Percentiles rank a stretch among this genome's conserved stretches.
Conservation (phyloP, 306 rosid genomes). For the Quercus suber region DNA sequence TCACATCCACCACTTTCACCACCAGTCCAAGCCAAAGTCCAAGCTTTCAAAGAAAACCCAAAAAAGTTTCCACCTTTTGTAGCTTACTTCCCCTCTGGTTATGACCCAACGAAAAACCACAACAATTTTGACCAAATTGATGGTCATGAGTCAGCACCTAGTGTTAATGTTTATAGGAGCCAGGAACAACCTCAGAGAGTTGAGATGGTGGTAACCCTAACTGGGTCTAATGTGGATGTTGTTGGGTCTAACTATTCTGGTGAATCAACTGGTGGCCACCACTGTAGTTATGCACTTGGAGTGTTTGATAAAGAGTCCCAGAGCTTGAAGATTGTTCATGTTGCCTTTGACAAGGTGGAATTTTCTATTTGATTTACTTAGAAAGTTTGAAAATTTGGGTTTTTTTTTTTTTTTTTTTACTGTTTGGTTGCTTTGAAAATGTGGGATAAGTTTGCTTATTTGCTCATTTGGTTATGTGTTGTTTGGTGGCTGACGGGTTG, state of each 20-base stretch:
- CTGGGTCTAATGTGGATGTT: conserved; percentile 42
- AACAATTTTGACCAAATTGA: not conserved
- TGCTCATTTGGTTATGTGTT: not conserved
- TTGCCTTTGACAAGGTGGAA: too few relatives aligned
- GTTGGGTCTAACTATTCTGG: too few relatives aligned
- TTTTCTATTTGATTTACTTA: too few relatives aligned
- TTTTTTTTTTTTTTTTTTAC: too few relatives aligned
- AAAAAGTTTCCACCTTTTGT: conserved; percentile 41
- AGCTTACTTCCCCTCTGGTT: conserved; percentile 82
- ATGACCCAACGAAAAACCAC: conserved; percentile 36
- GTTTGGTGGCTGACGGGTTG: not conserved
- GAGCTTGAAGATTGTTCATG: too few relatives aligned
- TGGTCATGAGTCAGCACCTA: conserved; percentile 11
- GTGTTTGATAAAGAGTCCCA: too few relatives aligned
- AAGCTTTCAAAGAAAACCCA: conserved; percentile 31
- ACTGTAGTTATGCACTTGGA: too few relatives aligned
- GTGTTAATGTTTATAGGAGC: conserved; percentile 45
- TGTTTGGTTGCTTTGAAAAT: too few relatives aligned
- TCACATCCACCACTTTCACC: not conserved
- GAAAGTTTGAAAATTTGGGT: too few relatives aligned
- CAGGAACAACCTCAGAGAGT: conserved; percentile 45
- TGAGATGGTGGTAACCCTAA: conserved; percentile 68
- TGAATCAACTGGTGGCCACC: too few relatives aligned
- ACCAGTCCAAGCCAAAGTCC: conserved; percentile 39
- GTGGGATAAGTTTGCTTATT: not conserved